A percentile compares a stretch with the other conserved stretches of the same genome.
These are phyloP conservation scores for Cylindrotheca closterium DNA, from an alignment of 108 stramenopile species.

Conservation along the genomic window DNA sequence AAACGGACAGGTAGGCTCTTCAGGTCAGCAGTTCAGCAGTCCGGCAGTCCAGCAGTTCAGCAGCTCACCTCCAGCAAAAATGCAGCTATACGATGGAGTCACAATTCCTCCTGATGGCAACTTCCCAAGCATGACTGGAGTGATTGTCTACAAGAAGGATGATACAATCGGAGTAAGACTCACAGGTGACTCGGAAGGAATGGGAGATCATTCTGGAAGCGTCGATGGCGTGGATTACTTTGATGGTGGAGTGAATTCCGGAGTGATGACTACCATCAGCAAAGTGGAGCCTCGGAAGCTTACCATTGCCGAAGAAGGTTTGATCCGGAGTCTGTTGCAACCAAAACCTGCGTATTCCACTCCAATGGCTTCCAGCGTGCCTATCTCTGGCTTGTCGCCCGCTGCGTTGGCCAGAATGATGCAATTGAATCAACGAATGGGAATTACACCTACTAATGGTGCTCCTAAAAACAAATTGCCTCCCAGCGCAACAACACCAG, in stretches of 20 bases:
- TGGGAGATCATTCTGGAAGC: not conserved
- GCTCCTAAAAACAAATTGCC: too few relatives aligned
- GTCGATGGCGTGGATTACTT: not conserved
- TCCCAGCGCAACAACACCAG: not conserved
- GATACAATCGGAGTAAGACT: not conserved
- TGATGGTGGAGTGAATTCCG: not conserved
- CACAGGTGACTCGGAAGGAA: not conserved
- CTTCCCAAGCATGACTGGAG: not conserved
- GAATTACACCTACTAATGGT: not conserved
- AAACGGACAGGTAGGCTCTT: too few relatives aligned
- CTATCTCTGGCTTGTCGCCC: not conserved
- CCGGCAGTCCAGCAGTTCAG: too few relatives aligned
- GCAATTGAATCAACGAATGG: not conserved
- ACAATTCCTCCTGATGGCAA: not conserved
- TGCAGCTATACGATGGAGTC: not conserved
- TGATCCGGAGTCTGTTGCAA: not conserved
- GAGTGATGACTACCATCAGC: not conserved
- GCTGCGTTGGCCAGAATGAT: not conserved
- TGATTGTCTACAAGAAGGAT: not conserved
- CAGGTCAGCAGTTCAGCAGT: too few relatives aligned
- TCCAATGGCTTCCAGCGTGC: not conserved
- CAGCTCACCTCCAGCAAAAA: too few relatives aligned
- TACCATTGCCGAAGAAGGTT: not conserved
- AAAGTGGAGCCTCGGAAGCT: not conserved
- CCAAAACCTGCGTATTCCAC: not conserved